Evolutionary conservation across 2,329 filamentous ascomycete genomes (phyloP), one percentile per base, ranked within the genome.

Genomic region (Epicoccum sorghinum): DNA sequence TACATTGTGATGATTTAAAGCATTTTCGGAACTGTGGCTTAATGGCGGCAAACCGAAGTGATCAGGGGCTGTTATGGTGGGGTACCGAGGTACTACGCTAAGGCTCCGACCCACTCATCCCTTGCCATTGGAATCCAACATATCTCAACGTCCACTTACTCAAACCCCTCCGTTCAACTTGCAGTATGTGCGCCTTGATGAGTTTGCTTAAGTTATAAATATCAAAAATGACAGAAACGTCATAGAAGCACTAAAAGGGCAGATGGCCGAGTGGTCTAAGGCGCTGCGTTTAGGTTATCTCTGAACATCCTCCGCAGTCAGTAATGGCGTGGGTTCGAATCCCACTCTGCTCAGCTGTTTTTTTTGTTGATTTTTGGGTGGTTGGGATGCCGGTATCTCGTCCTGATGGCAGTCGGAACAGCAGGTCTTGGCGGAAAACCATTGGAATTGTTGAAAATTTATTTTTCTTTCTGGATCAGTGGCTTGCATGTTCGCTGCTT

Each of bases 251-350:
- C 13, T 18, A 13, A 18, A 30, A 44, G 29, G 41, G 29, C 29
- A 35, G 29, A 35, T 45, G 32, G 41, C 39, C 39, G 39, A 41
- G 61, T 61, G 64, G 64, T 66, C 54, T 67, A 67, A 65, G 64
- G 64, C 64, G 64, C 60, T 67, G 61, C 61, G 64, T 67, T 67
- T 67, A 67, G 64, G 64, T 55, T 3, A 3, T 10, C 40, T 52
- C 45, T 57, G 41, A 55, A 43, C 55, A 58, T 48, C 36, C 52
- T 48, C 64, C 65, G 61, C 61, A 68, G 62, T 47, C 44, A 58
- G 61, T 58, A 61, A 58, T 60, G 61, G 64, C 64, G 58, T 65
- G 60, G 62, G 51, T 54, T 54, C 51, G 51, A 48, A 54, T 54
- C 51, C 51, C 44, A 54, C 51, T 57, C 58, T 61, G 46, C 40